A percentile compares a stretch with the other conserved stretches of the same genome.
These are phyloP conservation scores for Sungouiella blattae DNA, from an alignment of 805 yeast species.

Conservation along the genomic window DNA sequence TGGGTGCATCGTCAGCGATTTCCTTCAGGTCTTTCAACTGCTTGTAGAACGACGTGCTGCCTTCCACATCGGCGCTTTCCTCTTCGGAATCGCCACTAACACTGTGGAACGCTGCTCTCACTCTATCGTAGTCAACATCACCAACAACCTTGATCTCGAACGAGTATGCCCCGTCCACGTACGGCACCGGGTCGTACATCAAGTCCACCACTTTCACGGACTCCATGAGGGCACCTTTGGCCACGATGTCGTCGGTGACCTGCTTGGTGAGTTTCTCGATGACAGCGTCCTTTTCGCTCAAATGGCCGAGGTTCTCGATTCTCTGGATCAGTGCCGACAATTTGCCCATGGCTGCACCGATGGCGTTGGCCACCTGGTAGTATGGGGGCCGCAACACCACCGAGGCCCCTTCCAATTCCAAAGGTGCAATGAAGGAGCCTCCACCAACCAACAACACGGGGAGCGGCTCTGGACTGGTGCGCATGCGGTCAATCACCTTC, in stretches of 20 bases:
- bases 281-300: slow-evolving; percentile 9
- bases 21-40: too few relatives aligned
- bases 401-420: slow-evolving; percentile 42
- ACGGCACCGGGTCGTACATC: slow-evolving; percentile 27
- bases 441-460: slow-evolving; percentile 48
- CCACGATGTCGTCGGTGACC: slow-evolving; percentile 10
- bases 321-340: slow-evolving; percentile 29
- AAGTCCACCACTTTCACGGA: slow-evolving; percentile 22
- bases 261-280: slow-evolving; percentile 13
- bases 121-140: slow-evolving; percentile 38
- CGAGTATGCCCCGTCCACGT: slow-evolving; percentile 29
- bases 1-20: too few relatives aligned
- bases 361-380: slow-evolving; percentile 46
- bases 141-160: slow-evolving; percentile 40
- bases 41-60: slow-evolving; percentile 5
- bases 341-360: slow-evolving; percentile 49
- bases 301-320: slow-evolving; percentile 15
- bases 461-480: slow-evolving; percentile 41
- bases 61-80: slow-evolving; percentile 2
- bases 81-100: background rate
- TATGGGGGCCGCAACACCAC: slow-evolving; percentile 40
- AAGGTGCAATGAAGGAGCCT: slow-evolving; percentile 41
- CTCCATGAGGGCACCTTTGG: slow-evolving; percentile 23
- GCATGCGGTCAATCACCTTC: slow-evolving; percentile 41
- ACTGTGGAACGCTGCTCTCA: slow-evolving; percentile 7